A percentile compares a stretch with the other conserved stretches of the same genome.
phyloP scores from a whole-genome alignment of 2,329 filamentous ascomycete species.

The Fusarium sp. region DNA sequence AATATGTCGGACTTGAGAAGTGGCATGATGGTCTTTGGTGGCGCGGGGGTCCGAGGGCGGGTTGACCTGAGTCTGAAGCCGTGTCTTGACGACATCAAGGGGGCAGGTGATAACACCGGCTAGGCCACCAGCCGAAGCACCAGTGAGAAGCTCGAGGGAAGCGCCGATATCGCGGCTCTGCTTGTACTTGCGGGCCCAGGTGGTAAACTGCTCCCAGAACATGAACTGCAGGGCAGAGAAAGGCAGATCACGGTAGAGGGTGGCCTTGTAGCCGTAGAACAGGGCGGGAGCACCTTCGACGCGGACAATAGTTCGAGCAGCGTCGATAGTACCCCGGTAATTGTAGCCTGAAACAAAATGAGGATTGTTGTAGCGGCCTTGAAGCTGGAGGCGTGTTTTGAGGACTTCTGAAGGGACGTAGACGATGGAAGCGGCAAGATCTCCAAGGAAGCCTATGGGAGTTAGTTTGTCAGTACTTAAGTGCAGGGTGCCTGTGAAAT shows the following conservation, averaged over 20 bases:
- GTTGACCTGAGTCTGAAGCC: slow-evolving; percentile 89
- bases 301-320: slow-evolving; percentile 83
- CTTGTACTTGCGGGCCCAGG: slow-evolving; percentile 81
- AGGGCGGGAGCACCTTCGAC: slow-evolving; percentile 85
- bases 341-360: slow-evolving; percentile 96
- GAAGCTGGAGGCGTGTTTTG: slow-evolving; percentile 95
- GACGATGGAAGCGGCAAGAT: slow-evolving; percentile 88
- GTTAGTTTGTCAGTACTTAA: slow-evolving; percentile 8
- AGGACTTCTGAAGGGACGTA: slow-evolving; percentile 98
- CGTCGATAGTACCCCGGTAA: slow-evolving; percentile 87
- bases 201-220: slow-evolving; percentile 95
- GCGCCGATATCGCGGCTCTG: slow-evolving; percentile 86
- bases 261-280: slow-evolving; percentile 97
- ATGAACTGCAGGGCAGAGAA: slow-evolving; percentile 98
- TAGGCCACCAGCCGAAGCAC: slow-evolving; percentile 88
- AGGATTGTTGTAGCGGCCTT: slow-evolving; percentile 95
- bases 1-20: slow-evolving; percentile 74
- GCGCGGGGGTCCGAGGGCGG: slow-evolving; percentile 48
- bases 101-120: slow-evolving; percentile 96
- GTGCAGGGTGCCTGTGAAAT: neutral
- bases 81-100: slow-evolving; percentile 95
- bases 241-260: slow-evolving; percentile 90
- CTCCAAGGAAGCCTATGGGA: slow-evolving; percentile 82
- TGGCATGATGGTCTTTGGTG: slow-evolving; percentile 52
- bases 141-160: slow-evolving; percentile 86